Evolutionary conservation across 768 basidiomycete genomes (phyloP), one percentile per base, ranked within the genome.

Genomic region (Phylloporus sp.): DNA sequence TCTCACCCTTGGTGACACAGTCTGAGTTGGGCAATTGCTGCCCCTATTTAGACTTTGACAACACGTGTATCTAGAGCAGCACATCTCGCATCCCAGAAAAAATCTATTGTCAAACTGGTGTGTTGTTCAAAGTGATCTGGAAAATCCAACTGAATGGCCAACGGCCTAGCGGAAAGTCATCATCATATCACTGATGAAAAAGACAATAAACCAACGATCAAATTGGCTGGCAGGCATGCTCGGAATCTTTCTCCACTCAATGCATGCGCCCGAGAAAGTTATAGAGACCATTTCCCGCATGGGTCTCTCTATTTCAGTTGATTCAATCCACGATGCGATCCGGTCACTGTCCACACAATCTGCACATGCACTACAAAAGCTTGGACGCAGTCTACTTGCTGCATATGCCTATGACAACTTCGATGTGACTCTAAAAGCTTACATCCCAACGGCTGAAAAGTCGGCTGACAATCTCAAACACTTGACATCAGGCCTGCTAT

Each of bases 341-440:
- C n/a, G 22, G 22, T 45, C 26, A 4, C 39, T 46, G 1, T 54
- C 29, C 4, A 11, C 12, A 20, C 18, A 45, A 23, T 45, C 44
- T 8, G 2, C n/a, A n/a, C n/a, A 12, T 3, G n/a, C 23, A 5
- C 22, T 45, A 31, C 44, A 32, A 20, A 31, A 15, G 18, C 18
- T 45, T 20, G 36, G 36, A 39, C 26, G 15, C 5, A 36, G n/a
- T 18, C 36, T 38, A 8, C 31, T 50, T 5, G 54, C 45, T 5
- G 2, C 9, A 1, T 54, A 54, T 40, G 36, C 47, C 39, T 54
- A 54, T 15, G 43, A 49, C 7, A 54, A 54, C 31, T 54, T 54
- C 18, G 29, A 54, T 9, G 16, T 49, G 38, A 54, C 10, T 15
- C 45, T 38, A 18, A 38, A n/a, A 53, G 39, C 28, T 9, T 20